These are phyloP conservation scores for Mycena galericulata DNA, from an alignment of 768 basidiomycete species.

Conservation along the genomic window DNA sequence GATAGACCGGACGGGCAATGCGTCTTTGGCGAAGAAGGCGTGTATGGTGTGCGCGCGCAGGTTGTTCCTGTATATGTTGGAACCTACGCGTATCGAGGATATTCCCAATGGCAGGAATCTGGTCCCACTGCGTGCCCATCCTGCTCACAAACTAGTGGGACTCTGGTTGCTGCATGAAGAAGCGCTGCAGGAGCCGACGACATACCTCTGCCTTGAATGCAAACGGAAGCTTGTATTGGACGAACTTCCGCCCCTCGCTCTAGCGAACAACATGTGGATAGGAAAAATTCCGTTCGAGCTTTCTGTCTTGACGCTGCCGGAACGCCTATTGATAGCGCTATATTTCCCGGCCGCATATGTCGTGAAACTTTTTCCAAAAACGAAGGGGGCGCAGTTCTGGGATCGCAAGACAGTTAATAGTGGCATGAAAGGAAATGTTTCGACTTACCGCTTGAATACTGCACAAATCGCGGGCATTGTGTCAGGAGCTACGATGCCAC, in stretches of 20 bases:
- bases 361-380: constrained; percentile 52
- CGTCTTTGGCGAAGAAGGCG: no score
- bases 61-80: no score
- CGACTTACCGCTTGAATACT: constrained; percentile 41
- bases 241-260: constrained; percentile 34
- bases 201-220: constrained; percentile 30
- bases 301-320: constrained; percentile 43
- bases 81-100: no score
- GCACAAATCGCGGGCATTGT: constrained; percentile 40
- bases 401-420: constrained; percentile 30
- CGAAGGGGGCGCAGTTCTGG: constrained; percentile 23
- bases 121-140: neutral
- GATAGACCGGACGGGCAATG: no score
- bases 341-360: no score
- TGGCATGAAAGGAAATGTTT: constrained; percentile 50
- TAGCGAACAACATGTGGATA: constrained; percentile 57
- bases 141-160: neutral
- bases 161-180: neutral
- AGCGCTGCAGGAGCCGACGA: neutral
- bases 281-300: constrained; percentile 46
- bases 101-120: no score
- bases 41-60: no score
- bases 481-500: constrained; percentile 42
- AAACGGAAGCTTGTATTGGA: neutral
- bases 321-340: constrained; percentile 50